Conservation (phyloP, 306 rosid genomes). For the Trichosanthes cucumerina region DNA sequence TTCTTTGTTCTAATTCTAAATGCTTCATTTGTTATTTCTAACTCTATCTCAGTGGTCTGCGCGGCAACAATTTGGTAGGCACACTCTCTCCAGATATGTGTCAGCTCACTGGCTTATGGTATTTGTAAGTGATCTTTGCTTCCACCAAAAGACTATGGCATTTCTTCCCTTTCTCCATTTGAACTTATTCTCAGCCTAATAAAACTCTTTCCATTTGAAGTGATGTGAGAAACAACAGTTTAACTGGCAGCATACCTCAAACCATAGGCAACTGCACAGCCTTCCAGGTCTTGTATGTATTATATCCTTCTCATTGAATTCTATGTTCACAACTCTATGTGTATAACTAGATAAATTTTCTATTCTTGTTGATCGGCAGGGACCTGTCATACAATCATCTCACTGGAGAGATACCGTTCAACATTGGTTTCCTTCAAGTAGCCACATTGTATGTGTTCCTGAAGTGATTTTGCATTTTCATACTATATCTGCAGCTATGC, state of each 20-base stretch:
- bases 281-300: constrained; percentile 97
- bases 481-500: background rate
- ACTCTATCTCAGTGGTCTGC: constrained; percentile 54
- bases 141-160: background rate
- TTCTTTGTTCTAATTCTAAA: background rate
- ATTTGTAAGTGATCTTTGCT: constrained; percentile 66
- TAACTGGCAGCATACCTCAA: constrained; percentile 80
- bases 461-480: background rate
- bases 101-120: constrained; percentile 92
- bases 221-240: constrained; percentile 90
- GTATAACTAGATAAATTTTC: background rate
- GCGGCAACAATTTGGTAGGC: constrained; percentile 87
- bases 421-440: constrained; percentile 84
- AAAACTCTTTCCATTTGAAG: constrained; percentile 26
- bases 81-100: constrained; percentile 89
- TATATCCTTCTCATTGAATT: constrained; percentile 16
- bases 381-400: constrained; percentile 75
- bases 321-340: background rate
- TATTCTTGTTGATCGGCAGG: constrained; percentile 24
- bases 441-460: constrained; percentile 60
- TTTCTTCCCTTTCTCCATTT: background rate
- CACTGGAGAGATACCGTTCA: constrained; percentile 77
- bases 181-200: background rate
- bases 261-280: constrained; percentile 84
- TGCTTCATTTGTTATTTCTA: background rate